Conservation (phyloP, 2,329 filamentous ascomycete species). For the Fusarium marasasianum region DNA sequence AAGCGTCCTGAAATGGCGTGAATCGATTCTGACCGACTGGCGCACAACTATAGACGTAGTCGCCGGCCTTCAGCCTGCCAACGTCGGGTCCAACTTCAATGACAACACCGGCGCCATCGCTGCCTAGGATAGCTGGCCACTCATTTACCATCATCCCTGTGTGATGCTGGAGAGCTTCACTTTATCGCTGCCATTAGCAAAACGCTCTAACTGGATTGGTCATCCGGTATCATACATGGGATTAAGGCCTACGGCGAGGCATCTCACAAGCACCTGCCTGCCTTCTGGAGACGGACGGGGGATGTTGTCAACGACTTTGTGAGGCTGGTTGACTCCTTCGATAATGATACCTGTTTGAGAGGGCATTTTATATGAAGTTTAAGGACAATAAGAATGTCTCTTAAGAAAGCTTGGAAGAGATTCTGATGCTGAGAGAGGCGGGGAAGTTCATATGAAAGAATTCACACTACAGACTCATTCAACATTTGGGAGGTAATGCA, state of each 20-base stretch:
- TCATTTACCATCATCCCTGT: slow-evolving; percentile 45
- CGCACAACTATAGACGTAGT: slow-evolving; percentile 49
- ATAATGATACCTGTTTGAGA: slow-evolving; percentile 33
- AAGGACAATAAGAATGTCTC: no score
- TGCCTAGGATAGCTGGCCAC: slow-evolving; percentile 51
- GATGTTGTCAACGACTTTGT: slow-evolving; percentile 35
- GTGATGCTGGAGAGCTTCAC: slow-evolving; percentile 48
- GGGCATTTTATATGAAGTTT: slow-evolving; percentile 5
- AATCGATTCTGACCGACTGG: slow-evolving; percentile 46
- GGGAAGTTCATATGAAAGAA: background rate
- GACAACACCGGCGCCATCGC: slow-evolving; percentile 49
- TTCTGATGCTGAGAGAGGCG: background rate
- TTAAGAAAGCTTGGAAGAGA: background rate
- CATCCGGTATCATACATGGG: slow-evolving; percentile 44
- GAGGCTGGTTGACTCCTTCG: slow-evolving; percentile 29
- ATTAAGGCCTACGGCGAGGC: slow-evolving; percentile 49
- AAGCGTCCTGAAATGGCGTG: slow-evolving; percentile 51
- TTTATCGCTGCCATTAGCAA: slow-evolving; percentile 4
- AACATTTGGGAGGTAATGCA: no score
- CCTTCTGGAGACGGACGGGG: slow-evolving; percentile 42
- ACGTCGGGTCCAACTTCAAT: slow-evolving; percentile 44
- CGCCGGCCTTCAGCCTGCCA: slow-evolving; percentile 45
- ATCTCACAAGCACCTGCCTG: slow-evolving; percentile 50
- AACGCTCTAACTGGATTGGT: rapidly evolving
- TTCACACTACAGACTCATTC: background rate